Base-by-base conservation (phyloP, 1,284 basidiomycete species). In the Volvariella volvacea region DNA sequence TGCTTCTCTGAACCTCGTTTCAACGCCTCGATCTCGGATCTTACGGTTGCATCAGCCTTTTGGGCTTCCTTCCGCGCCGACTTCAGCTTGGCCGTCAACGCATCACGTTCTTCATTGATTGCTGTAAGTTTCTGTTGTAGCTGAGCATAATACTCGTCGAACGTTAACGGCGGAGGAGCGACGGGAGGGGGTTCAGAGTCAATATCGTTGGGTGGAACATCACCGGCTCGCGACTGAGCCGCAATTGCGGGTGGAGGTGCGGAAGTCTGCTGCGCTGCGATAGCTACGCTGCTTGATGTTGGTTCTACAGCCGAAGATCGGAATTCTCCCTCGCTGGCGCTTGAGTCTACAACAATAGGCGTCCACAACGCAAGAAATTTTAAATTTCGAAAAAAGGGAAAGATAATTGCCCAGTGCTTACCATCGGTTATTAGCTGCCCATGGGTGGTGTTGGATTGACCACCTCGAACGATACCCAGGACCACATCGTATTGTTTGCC, bases 401-500 rank as follows among this genome's bases (percentile, higher is more conserved):
- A n/a, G 47, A 46, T 21, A 43, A 37, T 34, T 1, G 38, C 39
- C 25, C 6, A 15, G 45, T 55, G 31, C 58, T 45, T 63, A 66
- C 80, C 76, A 56, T 73, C 69, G 1, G 83, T 88, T 0, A 73
- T 76, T 46, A 88, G 77, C 53, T 83, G 81, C 42, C 68, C 70
- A 37, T 75, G 66, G 30, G 78, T 66, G 34, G 67, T 62, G 33
- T 67, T 68, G 30, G 66, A 67, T 50, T 76, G 69, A 17, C 72
- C 78, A 9, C 71, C 74, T n/a, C 80, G 78, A 4, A 82, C 76
- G 17, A 90, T 68, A 0, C 73, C 81, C 3, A 91, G 65, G 54
- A 88, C 83, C 47, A 91, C 79, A 52, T 88, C 85, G 52, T 91
- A 90, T 55, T 84, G 82, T 44, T 83, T 70, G 2, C 84, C 83